Percentiles rank a stretch among this genome's conserved stretches.
phyloP scores from a whole-genome alignment of 2,329 filamentous ascomycete species.

The Botrytis pseudocinerea region DNA sequence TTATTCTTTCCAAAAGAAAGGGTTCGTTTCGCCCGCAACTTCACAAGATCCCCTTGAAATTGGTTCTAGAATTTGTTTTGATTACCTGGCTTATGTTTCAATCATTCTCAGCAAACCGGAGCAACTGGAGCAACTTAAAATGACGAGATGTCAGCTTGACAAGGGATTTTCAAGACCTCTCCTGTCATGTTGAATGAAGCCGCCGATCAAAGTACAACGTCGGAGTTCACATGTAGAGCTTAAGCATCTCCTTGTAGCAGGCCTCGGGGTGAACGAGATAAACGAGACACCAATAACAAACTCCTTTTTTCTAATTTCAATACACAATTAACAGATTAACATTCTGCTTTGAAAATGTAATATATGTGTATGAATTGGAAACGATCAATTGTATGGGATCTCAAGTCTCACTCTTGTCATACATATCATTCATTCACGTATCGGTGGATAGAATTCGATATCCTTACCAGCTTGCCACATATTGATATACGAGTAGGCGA shows the following conservation, averaged over 20 bases:
- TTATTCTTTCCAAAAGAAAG: background rate
- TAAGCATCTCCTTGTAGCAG: background rate
- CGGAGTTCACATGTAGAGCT: background rate
- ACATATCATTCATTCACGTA: background rate
- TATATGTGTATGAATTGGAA: background rate
- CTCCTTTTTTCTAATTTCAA: background rate
- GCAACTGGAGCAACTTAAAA: slow-evolving; percentile 14
- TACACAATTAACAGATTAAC: background rate
- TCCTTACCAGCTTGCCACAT: background rate
- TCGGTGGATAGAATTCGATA: background rate
- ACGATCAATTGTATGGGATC: background rate
- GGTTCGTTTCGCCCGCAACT: background rate
- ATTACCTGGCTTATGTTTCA: slow-evolving; percentile 4
- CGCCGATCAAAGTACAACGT: background rate
- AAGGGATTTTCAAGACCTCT: background rate
- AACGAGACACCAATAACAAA: background rate
- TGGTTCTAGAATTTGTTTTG: background rate
- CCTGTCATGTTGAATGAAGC: background rate
- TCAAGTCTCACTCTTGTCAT: background rate
- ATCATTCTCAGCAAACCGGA: background rate
- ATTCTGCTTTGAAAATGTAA: background rate
- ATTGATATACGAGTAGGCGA: background rate
- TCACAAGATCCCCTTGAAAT: background rate
- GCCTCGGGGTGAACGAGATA: background rate
- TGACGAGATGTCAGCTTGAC: background rate